These are phyloP conservation scores for Rhizomucor pusillus DNA, from an alignment of 371 early-diverging fungal species.

Conservation along the genomic window DNA sequence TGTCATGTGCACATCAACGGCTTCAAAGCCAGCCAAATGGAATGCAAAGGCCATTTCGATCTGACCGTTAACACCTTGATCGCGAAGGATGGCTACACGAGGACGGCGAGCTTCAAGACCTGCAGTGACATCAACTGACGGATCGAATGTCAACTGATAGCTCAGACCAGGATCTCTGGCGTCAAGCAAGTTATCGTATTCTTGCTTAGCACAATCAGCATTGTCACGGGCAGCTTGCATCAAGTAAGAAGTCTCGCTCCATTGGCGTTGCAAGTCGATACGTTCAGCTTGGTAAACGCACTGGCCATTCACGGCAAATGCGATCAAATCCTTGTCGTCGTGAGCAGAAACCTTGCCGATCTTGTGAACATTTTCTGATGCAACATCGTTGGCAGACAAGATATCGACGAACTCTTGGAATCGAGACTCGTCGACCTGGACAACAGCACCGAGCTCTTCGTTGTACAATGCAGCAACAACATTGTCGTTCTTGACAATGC, in stretches of 20 bases:
- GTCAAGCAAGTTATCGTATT: slow-evolving; percentile 72
- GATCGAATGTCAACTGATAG: slow-evolving; percentile 77
- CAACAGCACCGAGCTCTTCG: slow-evolving; percentile 95
- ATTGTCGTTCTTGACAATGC: slow-evolving; percentile 48
- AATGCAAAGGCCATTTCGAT: slow-evolving; percentile 94
- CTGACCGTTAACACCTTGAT: slow-evolving; percentile 96
- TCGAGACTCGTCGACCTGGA: slow-evolving; percentile 75
- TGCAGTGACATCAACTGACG: slow-evolving; percentile 46
- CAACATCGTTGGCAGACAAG: slow-evolving; percentile 55
- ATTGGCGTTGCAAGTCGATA: slow-evolving; percentile 70
- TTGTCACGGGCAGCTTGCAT: slow-evolving; percentile 92
- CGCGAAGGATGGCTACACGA: slow-evolving; percentile 90
- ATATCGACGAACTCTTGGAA: slow-evolving; percentile 53
- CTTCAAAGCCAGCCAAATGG: slow-evolving; percentile 86
- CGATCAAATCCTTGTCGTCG: slow-evolving; percentile 44
- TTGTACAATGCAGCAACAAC: slow-evolving; percentile 76
- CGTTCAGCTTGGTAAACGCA: slow-evolving; percentile 53
- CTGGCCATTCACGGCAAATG: slow-evolving; percentile 36
- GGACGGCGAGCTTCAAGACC: slow-evolving; percentile 47
- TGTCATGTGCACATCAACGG: slow-evolving; percentile 97
- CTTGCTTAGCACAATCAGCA: slow-evolving; percentile 81
- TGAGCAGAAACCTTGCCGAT: slow-evolving; percentile 61
- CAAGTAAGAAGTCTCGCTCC: slow-evolving; percentile 88
- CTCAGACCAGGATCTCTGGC: slow-evolving; percentile 74
- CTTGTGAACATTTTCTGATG: slow-evolving; percentile 52